Evolutionary conservation across 306 rosid species (phyloP), one percentile per base, ranked within the genome.

Genomic region (Spatholobus suberectus): DNA sequence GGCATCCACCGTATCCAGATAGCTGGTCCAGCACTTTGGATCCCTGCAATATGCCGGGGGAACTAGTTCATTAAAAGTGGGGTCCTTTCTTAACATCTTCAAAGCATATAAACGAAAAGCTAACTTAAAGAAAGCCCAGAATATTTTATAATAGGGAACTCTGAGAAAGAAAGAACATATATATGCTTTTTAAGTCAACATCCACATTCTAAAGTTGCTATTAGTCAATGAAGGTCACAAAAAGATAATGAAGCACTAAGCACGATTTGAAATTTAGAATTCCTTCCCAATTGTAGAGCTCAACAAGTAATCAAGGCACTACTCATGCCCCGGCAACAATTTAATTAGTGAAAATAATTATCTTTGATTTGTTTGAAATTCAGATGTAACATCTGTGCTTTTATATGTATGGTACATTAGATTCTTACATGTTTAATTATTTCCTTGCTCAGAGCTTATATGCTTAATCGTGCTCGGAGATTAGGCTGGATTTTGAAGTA

Each of bases 61-160:
- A 87, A 79, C 92, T 85, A 80, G 87, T 79, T 88, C 89, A 86
- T 79, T 77, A 73, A 59, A 85, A 86, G 85, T 52, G 74, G 90
- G 85, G 86, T 82, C 76, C 51, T 83, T 69, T 77, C 83, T 81
- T 76, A 85, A 72, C 88, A 78, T 85, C 75, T 70, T 66, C 69
- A 80, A 68, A 84, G 87, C 86, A 86, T 85, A 84, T 77, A 79
- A 85, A 76, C 26, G 61, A 77, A 83, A 83, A 86, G 77, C 65
- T 79, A 46, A 87, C 85, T 83, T 83, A 65, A 55, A 81, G 66
- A 58, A 79, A 54, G 20, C 76, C 40, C 51, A 85, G 88, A 90
- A 92, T 92, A 83, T 83, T 59, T 82, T 52, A 79, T 69, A 20
- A 83, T 81, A 75, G 84, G 70, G 71, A 44, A 71, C 76, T 62